Evolutionary conservation across 805 yeast genomes (phyloP), one percentile per base, ranked within the genome.

Genomic region (Blastobotrys robertii): DNA sequence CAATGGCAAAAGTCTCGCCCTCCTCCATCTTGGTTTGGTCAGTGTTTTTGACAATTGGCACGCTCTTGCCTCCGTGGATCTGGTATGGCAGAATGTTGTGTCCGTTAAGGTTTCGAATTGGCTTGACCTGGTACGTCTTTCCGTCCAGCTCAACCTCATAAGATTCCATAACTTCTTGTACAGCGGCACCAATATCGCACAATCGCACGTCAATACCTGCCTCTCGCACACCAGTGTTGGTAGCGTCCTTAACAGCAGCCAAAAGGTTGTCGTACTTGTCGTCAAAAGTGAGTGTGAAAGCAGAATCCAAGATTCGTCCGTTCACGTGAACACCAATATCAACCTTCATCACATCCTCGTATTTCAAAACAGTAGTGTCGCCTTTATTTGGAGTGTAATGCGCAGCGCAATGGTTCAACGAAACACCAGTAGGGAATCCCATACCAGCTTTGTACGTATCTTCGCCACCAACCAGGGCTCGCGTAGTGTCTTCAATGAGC

Each of bases 11-110:
- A 2, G 86, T 81, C 64, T 92, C 98, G 50, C 96, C 96, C 68
- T 92, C 99, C 63, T 92, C 99, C 96, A 92, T 90, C 72, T 90
- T 90, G 8, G 97, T 92, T 63, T 75, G 75, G 61, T 92, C 98
- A 6, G 87, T 90, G 56, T 84, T 84, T 56, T 88, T 82, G 30
- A 92, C 95, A 56, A 92, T 92, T 12, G 99, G 99, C 38, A 92
- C 97, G 19, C 94, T 79, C 63, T 92, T 92, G 50, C 96, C 97
- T 34, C 88, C 92, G 63, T 92, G 99, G 56, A 92, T 92, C 42
- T 69, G 71, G 64, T 71, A 88, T 44, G 81, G 88, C 19, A 76
- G 79, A 55, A 92, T 92, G 58, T 80, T 88, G 67, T 92, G 99
- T 32, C 99, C 99, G 63, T 86, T 83, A 60, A 92, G 74, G 66